Evolutionary conservation across 345 rosid species (phyloP), one percentile per base, ranked within the genome.

Genomic region (Noccaea caerulescens): DNA sequence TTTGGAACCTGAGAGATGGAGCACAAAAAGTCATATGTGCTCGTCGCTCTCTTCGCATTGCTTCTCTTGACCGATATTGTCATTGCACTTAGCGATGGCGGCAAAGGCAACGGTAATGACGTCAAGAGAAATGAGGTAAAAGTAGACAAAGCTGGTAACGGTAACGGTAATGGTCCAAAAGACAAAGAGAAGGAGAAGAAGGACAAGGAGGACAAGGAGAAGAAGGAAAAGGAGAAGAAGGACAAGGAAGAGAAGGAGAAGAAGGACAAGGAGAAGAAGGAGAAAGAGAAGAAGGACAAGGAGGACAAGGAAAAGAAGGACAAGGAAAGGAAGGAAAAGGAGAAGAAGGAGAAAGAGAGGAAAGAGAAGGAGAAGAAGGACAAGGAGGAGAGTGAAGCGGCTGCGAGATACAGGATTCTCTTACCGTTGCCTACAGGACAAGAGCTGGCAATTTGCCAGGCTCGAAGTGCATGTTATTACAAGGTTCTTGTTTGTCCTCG

Each of bases 401-500:
- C 83, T 10, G 78, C 81, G 1, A 66, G 80, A 53, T 84, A 84
- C 57, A 77, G 67, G 6, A 56, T 72, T 5, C 13, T 82, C 20
- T 25, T 51, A 14, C 77, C 84, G 0, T 47, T 63, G 44, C 58
- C 36, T 32, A 69, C 80, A 1, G 92, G 93, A 64, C 83, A 79
- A 71, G 92, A 86, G 76, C 73, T 65, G 18, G 84, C 82, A 0
- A 27, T 59, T 1, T 90, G 92, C 78, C 76, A 68, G 54, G 81
- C 54, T 7, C 42, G 67, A 7, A 81, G 86, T 4, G 34, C 70
- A 27, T 89, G 98, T 53, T 23, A 47, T 32, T 13, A 63, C 76
- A 77, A 74, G 72, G 73, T 43, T 2, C 86, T 92, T 6, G 78
- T 69, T 6, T 92, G 96, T 50, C 98, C 98, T 0, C 18, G 80